phyloP scores from a whole-genome alignment of 2,329 filamentous ascomycete species.

The Phaeosphaeria sp. region DNA sequence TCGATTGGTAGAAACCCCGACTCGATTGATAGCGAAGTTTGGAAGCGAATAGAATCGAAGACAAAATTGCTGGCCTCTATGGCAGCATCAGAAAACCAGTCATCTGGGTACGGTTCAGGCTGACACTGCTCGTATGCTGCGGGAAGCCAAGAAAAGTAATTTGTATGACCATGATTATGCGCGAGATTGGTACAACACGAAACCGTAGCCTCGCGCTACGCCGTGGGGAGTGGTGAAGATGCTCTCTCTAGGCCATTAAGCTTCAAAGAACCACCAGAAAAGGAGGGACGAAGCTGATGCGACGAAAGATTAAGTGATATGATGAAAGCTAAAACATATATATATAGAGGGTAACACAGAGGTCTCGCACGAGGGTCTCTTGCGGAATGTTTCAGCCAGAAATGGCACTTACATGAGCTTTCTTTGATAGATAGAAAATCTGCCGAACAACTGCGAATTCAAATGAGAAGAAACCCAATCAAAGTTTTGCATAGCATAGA shows the following conservation, averaged over 20 bases:
- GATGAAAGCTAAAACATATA: neutral
- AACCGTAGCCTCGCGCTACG: neutral
- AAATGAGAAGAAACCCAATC: no score
- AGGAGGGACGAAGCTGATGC: neutral
- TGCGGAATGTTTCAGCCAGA: no score
- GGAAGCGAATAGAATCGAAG: neutral
- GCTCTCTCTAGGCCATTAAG: neutral
- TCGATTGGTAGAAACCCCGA: neutral
- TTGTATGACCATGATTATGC: neutral
- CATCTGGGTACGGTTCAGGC: neutral
- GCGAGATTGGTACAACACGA: neutral
- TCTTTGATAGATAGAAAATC: no score
- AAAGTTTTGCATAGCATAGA: no score
- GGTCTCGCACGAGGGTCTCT: no score
- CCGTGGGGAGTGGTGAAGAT: neutral
- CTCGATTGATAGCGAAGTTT: neutral
- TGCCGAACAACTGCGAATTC: no score
- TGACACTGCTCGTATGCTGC: neutral
- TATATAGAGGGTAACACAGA: neutral
- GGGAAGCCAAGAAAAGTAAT: neutral
- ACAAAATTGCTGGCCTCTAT: neutral
- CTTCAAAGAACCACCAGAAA: neutral
- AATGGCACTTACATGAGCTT: no score
- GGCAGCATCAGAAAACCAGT: neutral
- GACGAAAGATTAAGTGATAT: neutral